phyloP scores from a whole-genome alignment of 1,139 yeast species.

The Nadsonia starkeyi-henricii region DNA sequence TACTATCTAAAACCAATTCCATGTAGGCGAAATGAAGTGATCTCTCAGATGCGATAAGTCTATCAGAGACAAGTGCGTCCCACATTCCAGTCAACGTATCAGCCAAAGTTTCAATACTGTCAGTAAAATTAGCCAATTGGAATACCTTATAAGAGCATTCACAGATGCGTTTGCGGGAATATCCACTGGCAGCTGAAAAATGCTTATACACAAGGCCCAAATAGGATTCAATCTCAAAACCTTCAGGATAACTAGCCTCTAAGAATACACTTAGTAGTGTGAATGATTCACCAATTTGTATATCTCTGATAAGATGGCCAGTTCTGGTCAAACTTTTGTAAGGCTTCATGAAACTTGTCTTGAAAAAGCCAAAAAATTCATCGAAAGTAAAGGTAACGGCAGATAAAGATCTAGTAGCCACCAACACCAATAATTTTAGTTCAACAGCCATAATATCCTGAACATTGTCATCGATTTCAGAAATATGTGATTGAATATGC shows the following conservation, averaged over 20 bases:
- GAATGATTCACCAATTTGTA: slow-evolving; percentile 5
- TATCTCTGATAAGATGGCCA: slow-evolving; percentile 4
- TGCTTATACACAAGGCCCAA: neutral
- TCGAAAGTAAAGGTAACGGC: slow-evolving; percentile 1
- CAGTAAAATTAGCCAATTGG: neutral
- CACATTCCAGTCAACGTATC: slow-evolving; percentile 29
- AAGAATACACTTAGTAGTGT: neutral
- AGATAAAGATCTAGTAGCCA: slow-evolving; percentile 28
- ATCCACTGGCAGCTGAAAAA: neutral
- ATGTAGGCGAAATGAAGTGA: slow-evolving; percentile 46
- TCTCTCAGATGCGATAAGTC: slow-evolving; percentile 54
- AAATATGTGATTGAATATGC: neutral
- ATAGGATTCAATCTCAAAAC: neutral
- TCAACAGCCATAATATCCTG: neutral
- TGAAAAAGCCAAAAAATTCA: slow-evolving; percentile 2
- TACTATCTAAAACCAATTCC: slow-evolving; percentile 28
- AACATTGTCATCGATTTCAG: neutral
- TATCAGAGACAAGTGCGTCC: slow-evolving; percentile 42
- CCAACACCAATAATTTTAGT: neutral
- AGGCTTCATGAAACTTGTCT: slow-evolving; percentile 1
- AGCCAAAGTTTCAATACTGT: slow-evolving; percentile 2
- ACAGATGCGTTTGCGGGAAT: slow-evolving; percentile 5
- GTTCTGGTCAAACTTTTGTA: slow-evolving; percentile 6
- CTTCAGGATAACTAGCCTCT: neutral
- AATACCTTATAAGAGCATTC: slow-evolving; percentile 1